A percentile compares a stretch with the other conserved stretches of the same genome.
Evolutionary conservation across 768 basidiomycete species (phyloP).

Genomic region (Pleurotus eryngii): DNA sequence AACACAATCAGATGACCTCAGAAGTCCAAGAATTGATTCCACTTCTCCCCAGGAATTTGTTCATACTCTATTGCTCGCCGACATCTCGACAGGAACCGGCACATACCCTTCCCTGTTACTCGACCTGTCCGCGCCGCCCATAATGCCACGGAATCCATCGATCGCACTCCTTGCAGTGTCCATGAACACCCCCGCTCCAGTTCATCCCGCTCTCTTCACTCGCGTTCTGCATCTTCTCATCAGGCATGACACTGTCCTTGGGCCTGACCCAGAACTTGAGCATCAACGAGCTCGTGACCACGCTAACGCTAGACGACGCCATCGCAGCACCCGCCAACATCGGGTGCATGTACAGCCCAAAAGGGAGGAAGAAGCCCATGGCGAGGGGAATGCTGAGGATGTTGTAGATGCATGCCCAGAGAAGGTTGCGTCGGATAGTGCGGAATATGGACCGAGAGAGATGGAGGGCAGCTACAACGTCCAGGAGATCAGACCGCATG

Average conservation of each 20-base stretch:
- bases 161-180: slow-evolving; percentile 40
- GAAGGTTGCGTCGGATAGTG: slow-evolving; percentile 87
- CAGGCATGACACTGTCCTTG: slow-evolving; percentile 65
- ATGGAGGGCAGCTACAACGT: slow-evolving; percentile 95
- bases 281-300: slow-evolving; percentile 85
- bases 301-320: slow-evolving; percentile 96
- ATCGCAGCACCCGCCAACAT: slow-evolving; percentile 99
- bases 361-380: slow-evolving; percentile 93
- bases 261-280: slow-evolving; percentile 85
- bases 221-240: slow-evolving; percentile 48
- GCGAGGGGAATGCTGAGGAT: slow-evolving; percentile 92
- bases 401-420: slow-evolving; percentile 97
- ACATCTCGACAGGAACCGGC: slow-evolving; percentile 71
- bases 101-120: slow-evolving; percentile 54
- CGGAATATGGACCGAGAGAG: slow-evolving; percentile 85
- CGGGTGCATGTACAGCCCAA: slow-evolving; percentile 90
- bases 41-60: neutral
- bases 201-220: slow-evolving; percentile 36
- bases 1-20: neutral
- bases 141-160: slow-evolving; percentile 35
- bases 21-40: neutral
- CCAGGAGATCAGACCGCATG: slow-evolving; percentile 94
- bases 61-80: slow-evolving; percentile 12
- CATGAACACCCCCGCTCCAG: slow-evolving; percentile 44
- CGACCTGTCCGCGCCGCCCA: slow-evolving; percentile 28